Evolutionary conservation across 1,284 basidiomycete species (phyloP).

Genomic region (Trametes sp.): DNA sequence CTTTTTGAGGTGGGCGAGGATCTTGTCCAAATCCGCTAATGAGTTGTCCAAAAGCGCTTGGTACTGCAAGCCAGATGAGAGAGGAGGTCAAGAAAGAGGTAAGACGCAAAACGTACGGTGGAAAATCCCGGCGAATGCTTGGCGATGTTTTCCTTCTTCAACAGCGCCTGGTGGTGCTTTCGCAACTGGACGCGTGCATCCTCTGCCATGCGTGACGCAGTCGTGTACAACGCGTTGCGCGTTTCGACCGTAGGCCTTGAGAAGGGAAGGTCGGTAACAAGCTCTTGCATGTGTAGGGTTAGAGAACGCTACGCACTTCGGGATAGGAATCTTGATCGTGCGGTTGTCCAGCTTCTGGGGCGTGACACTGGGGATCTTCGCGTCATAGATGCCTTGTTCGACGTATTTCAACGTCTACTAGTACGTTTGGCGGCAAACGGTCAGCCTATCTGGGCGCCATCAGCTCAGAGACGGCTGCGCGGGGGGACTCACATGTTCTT

Average conservation of each 20-base stretch:
- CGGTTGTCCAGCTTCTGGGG: constrained; percentile 73
- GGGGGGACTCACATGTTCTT: constrained; percentile 66
- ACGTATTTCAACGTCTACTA: constrained; percentile 76
- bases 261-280: constrained; percentile 7
- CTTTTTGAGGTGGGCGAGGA: constrained; percentile 70
- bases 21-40: constrained; percentile 69
- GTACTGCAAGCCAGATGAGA: constrained; percentile 54
- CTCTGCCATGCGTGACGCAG: constrained; percentile 69
- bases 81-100: constrained; percentile 7
- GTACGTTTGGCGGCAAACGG: constrained; percentile 9
- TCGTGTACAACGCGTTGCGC: constrained; percentile 59
- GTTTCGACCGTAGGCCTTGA: constrained; percentile 78
- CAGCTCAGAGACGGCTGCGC: background rate
- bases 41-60: constrained; percentile 72
- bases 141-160: constrained; percentile 73
- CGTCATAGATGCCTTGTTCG: constrained; percentile 74
- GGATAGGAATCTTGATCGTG: constrained; percentile 79
- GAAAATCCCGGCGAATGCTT: constrained; percentile 65
- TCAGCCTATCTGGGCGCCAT: constrained; percentile 11
- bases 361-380: constrained; percentile 72
- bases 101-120: constrained; percentile 9
- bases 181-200: constrained; percentile 79
- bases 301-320: constrained; percentile 60
- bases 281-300: background rate
- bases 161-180: constrained; percentile 65